A percentile compares a stretch with the other conserved stretches of the same genome.
phyloP scores from a whole-genome alignment of 305 asterid genomes.

The Fraxinus sp. region DNA sequence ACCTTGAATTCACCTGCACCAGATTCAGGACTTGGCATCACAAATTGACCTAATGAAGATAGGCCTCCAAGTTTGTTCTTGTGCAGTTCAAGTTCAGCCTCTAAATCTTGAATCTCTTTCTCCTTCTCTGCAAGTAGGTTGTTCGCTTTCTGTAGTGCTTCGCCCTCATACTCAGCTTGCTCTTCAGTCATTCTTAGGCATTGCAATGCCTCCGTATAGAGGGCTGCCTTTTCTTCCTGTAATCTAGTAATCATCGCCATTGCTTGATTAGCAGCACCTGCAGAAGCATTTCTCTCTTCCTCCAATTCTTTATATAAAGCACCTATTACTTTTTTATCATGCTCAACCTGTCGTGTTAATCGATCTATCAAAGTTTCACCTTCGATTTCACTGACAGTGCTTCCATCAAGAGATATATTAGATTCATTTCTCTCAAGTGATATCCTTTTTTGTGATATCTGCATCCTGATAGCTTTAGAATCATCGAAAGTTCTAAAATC shows the following conservation, averaged over 20 bases:
- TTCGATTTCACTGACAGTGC: conserved; percentile 64
- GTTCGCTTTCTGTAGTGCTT: conserved; percentile 67
- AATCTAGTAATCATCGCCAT: conserved; percentile 92
- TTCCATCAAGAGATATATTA: conserved; percentile 65
- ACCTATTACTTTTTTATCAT: conserved; percentile 55
- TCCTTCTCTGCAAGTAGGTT: conserved; percentile 58
- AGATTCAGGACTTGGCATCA: conserved; percentile 26
- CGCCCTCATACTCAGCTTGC: conserved; percentile 77
- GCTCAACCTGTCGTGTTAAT: conserved; percentile 71
- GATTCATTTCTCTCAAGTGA: conserved; percentile 90
- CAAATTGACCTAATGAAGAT: conserved; percentile 23
- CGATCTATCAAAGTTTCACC: conserved; percentile 70
- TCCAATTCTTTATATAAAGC: conserved; percentile 72
- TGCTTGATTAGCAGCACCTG: conserved; percentile 79
- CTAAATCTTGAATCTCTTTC: conserved; percentile 50
- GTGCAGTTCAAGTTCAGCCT: conserved; percentile 46
- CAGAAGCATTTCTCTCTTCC: conserved; percentile 85
- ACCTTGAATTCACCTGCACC: conserved; percentile 22
- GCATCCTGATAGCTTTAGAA: conserved; percentile 45
- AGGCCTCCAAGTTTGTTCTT: conserved; percentile 37
- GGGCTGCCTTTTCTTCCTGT: conserved; percentile 82
- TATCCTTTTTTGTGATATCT: conserved; percentile 57
- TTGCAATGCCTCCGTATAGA: conserved; percentile 80
- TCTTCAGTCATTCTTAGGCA: conserved; percentile 82
- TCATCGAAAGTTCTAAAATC: conserved; percentile 49